A percentile compares a stretch with the other conserved stretches of the same genome.
Evolutionary conservation across 2,329 filamentous ascomycete species (phyloP).

Genomic region (Nemania serpens): DNA sequence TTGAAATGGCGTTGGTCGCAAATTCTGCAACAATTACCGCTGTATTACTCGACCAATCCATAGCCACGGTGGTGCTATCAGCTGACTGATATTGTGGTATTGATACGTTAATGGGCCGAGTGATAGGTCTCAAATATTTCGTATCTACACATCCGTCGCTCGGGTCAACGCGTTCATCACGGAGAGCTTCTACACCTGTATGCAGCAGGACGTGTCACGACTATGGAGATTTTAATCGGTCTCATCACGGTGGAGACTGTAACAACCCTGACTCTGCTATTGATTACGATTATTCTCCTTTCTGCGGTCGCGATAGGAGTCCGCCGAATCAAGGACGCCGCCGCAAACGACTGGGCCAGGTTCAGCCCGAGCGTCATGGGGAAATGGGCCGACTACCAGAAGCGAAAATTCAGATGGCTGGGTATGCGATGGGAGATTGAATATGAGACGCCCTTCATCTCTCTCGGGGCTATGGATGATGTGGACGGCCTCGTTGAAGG

Average conservation of each 20-base stretch:
- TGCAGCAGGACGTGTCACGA: background rate
- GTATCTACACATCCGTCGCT: background rate
- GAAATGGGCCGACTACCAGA: background rate
- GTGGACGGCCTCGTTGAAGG: background rate
- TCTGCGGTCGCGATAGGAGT: background rate
- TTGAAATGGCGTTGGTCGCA: too few species aligned
- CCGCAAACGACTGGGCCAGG: background rate
- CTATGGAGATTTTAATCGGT: background rate
- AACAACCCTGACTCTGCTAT: background rate
- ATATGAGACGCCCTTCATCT: background rate
- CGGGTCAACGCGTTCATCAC: background rate
- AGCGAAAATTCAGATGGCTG: background rate
- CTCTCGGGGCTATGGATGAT: background rate
- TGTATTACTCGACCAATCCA: too few species aligned
- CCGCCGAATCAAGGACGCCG: background rate
- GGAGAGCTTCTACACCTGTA: background rate
- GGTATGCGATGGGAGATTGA: background rate
- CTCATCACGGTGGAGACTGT: background rate
- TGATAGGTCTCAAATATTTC: too few species aligned
- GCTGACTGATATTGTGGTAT: too few species aligned
- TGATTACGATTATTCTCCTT: background rate
- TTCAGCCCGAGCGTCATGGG: background rate
- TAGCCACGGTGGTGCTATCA: too few species aligned
- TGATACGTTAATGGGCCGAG: background rate
- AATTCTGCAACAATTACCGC: too few species aligned